Evolutionary conservation across 2,329 filamentous ascomycete species (phyloP).

Genomic region (Ustulina deusta): DNA sequence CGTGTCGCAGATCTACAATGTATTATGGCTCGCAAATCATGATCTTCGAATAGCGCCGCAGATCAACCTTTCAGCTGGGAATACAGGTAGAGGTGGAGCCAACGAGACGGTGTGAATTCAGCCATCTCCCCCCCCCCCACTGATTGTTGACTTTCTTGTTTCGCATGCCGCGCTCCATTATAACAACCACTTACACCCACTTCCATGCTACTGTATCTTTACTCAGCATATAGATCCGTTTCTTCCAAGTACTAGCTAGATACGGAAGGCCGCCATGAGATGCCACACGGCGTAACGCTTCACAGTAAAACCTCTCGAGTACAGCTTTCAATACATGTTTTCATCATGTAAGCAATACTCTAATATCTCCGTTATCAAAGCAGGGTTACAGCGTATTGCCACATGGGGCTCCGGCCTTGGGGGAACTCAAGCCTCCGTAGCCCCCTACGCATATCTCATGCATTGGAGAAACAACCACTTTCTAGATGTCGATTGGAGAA

Average conservation of each 20-base stretch:
- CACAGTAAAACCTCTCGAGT: too few relatives aligned
- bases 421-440: too few relatives aligned
- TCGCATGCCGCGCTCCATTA: not conserved
- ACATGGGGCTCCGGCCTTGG: not conserved
- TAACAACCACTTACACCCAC: not conserved
- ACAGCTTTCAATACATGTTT: too few relatives aligned
- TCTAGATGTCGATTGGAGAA: too few relatives aligned
- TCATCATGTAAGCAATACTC: not conserved
- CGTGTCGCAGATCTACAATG: not conserved
- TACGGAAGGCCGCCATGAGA: too few relatives aligned
- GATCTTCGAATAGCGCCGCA: constrained; percentile 5
- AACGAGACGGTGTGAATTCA: not conserved
- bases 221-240: not conserved
- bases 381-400: not conserved
- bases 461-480: too few relatives aligned
- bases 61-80: constrained; percentile 6
- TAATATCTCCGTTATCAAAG: not conserved
- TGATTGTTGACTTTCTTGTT: not conserved
- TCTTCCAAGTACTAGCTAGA: too few relatives aligned
- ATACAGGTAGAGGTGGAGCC: constrained; percentile 30
- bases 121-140: not conserved
- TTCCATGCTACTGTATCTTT: not conserved
- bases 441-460: too few relatives aligned
- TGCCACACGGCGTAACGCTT: too few relatives aligned
- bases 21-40: not conserved